Percentiles rank a stretch among this genome's conserved stretches.
These are phyloP conservation scores for Madurella mycetomatis DNA, from an alignment of 2,329 filamentous ascomycete genomes.

Conservation along the genomic window DNA sequence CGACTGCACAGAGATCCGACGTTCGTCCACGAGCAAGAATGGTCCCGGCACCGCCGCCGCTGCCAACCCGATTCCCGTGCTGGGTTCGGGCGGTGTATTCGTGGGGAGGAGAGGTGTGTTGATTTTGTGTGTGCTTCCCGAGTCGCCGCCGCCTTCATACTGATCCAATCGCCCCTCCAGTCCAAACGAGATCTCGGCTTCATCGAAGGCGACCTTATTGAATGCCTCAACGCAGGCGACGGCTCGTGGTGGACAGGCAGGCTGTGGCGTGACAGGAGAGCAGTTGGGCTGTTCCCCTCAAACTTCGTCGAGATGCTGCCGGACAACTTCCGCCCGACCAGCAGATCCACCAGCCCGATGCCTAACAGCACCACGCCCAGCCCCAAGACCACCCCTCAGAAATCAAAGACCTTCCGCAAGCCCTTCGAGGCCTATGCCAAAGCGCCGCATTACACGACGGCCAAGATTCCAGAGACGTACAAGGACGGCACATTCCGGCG, in stretches of 20 bases:
- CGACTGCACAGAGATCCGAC: background rate
- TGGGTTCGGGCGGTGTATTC: slow-evolving; percentile 91
- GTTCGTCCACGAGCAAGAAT: slow-evolving; percentile 37
- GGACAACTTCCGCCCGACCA: slow-evolving; percentile 75
- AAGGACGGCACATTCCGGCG: slow-evolving; percentile 39
- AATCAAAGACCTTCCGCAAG: slow-evolving; percentile 60
- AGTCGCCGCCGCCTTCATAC: slow-evolving; percentile 12
- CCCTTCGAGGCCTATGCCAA: slow-evolving; percentile 65
- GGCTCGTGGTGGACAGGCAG: slow-evolving; percentile 98
- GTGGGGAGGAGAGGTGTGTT: slow-evolving; percentile 78
- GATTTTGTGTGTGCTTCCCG: background rate
- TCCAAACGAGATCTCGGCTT: slow-evolving; percentile 94
- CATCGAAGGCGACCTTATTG: slow-evolving; percentile 94
- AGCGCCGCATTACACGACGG: slow-evolving; percentile 61
- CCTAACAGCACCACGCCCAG: slow-evolving; percentile 51
- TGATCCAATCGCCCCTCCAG: slow-evolving; percentile 35
- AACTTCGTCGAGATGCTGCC: slow-evolving; percentile 94
- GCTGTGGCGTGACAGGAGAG: slow-evolving; percentile 80
- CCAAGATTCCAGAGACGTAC: slow-evolving; percentile 57
- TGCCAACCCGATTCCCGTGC: slow-evolving; percentile 80
- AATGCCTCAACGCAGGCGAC: slow-evolving; percentile 96
- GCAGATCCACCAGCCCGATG: slow-evolving; percentile 57
- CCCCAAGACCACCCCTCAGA: slow-evolving; percentile 52
- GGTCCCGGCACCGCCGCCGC: slow-evolving; percentile 51
- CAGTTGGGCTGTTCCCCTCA: slow-evolving; percentile 89